Evolutionary conservation across 2,329 filamentous ascomycete genomes (phyloP).

Genomic region (Exophiala xenobiotica): DNA sequence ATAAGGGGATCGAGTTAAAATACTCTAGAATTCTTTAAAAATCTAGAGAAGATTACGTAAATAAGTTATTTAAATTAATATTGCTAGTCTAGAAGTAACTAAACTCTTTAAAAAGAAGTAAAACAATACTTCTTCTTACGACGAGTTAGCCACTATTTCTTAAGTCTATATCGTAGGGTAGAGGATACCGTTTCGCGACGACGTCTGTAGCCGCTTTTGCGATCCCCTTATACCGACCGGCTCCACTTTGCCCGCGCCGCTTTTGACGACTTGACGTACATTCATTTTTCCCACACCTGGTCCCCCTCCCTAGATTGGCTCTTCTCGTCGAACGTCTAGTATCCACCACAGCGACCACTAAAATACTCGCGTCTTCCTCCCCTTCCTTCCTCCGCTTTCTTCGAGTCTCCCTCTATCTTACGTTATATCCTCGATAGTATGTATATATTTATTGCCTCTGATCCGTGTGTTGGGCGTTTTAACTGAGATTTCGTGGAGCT

Average conservation of each 20-base stretch:
- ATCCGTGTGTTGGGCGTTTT: neutral
- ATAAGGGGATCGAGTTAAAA: too few species aligned
- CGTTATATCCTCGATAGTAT: neutral
- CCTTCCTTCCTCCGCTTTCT: too few species aligned
- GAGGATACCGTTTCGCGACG: conserved; percentile 5
- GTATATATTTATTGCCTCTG: neutral
- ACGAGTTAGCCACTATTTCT: too few species aligned
- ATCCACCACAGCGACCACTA: too few species aligned
- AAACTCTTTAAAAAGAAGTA: too few species aligned
- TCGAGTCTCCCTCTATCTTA: neutral
- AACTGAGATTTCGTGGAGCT: neutral
- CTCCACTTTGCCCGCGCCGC: neutral
- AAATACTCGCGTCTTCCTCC: too few species aligned
- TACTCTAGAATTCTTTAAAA: too few species aligned
- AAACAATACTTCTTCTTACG: too few species aligned
- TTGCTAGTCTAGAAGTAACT: too few species aligned
- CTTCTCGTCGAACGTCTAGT: too few species aligned
- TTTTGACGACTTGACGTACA: neutral
- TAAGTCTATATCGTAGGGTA: conserved; percentile 4
- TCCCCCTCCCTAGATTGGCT: neutral
- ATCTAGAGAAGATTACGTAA: too few species aligned
- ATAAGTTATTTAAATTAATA: too few species aligned
- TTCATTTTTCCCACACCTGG: neutral
- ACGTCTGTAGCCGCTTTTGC: conserved; percentile 5
- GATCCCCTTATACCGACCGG: conserved; percentile 2